phyloP scores from a whole-genome alignment of 225 moss, liverwort and hornwort genomes.

The Lunularia cruciata region DNA sequence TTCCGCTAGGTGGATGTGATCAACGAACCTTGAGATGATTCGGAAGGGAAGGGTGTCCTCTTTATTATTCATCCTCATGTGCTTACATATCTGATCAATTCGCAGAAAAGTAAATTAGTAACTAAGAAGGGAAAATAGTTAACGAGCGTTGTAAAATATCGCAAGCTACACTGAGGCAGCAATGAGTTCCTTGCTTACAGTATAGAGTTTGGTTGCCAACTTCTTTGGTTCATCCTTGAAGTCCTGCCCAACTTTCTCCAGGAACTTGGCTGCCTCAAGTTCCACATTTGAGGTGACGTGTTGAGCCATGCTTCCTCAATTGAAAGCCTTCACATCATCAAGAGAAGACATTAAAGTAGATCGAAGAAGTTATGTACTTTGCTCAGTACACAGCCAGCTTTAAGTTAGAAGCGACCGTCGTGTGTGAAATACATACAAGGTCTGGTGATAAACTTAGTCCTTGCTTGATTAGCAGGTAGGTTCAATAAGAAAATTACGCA shows the following conservation, averaged over 20 bases:
- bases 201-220: conserved; percentile 75
- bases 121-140: neutral
- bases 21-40: conserved; percentile 76
- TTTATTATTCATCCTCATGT: conserved; percentile 75
- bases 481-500: too few relatives aligned
- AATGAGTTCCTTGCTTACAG: conserved; percentile 45
- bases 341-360: neutral
- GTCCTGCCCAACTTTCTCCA: conserved; percentile 89
- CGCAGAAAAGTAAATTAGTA: neutral
- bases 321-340: neutral
- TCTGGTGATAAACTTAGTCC: too few relatives aligned
- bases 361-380: neutral
- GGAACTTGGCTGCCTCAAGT: conserved; percentile 75
- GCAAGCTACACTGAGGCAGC: conserved; percentile 7
- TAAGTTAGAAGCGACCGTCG: too few relatives aligned
- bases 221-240: conserved; percentile 86
- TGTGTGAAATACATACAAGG: too few relatives aligned
- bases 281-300: conserved; percentile 59
- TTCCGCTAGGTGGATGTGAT: too few relatives aligned
- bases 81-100: conserved; percentile 67
- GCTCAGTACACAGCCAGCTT: too few relatives aligned
- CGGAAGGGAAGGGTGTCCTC: conserved; percentile 71
- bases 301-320: conserved; percentile 27
- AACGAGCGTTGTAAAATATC: neutral
- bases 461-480: too few relatives aligned